These are phyloP conservation scores for Pythium myriotylum DNA, from an alignment of 352 stramenopile genomes.

Conservation along the genomic window DNA sequence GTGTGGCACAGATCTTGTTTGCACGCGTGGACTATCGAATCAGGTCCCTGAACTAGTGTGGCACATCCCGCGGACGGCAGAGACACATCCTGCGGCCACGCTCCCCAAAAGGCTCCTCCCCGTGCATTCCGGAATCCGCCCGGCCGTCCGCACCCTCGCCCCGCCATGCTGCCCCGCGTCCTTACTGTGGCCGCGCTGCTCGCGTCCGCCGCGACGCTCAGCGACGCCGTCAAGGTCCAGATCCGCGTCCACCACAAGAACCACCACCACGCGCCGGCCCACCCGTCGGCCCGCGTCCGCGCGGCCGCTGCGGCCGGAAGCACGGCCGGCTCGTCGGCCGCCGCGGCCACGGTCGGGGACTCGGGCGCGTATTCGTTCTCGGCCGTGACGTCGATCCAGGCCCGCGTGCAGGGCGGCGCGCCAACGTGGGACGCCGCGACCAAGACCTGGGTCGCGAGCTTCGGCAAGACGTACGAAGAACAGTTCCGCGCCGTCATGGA, in stretches of 20 bases:
- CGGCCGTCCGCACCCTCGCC: background rate
- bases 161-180: constrained; percentile 19
- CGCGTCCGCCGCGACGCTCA: constrained; percentile 10
- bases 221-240: constrained; percentile 12
- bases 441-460: constrained; percentile 42
- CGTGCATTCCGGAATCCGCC: constrained; percentile 15
- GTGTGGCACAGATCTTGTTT: background rate
- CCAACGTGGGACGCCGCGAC: constrained; percentile 41
- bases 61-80: background rate
- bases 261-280: background rate
- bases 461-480: constrained; percentile 37
- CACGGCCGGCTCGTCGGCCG: background rate
- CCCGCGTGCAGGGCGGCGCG: constrained; percentile 55
- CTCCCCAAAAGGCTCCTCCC: background rate
- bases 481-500: constrained; percentile 66
- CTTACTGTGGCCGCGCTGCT: constrained; percentile 14
- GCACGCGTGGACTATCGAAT: background rate
- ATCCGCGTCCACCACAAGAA: constrained; percentile 11
- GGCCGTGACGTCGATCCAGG: constrained; percentile 50
- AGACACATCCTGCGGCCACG: too few species aligned
- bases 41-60: background rate
- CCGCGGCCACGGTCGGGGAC: constrained; percentile 2
- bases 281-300: background rate
- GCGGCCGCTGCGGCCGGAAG: background rate
- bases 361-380: constrained; percentile 45